Evolutionary conservation across 106 monocot genomes (phyloP), one percentile per base, ranked within the genome.

Genomic region (Allium cepa): DNA sequence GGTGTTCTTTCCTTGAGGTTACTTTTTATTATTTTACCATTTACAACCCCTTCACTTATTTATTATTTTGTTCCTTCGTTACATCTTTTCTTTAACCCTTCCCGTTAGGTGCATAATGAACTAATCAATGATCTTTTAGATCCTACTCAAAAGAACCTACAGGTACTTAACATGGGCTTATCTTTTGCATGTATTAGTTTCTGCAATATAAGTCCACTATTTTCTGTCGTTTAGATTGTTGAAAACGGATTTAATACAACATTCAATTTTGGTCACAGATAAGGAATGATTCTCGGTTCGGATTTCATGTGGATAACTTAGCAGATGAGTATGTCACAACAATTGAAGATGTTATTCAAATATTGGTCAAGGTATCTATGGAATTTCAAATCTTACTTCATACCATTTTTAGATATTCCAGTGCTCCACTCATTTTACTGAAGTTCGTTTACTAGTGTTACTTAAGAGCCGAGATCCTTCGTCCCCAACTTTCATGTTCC

Each of bases 1-100:
- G 92, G 49, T 97, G 97, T 64, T 97, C 97, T 3, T 92, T 97
- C 74, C 80, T 97, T 56, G 97, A 97, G 97, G 97, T 92, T 62
- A 51, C 14, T 16, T 13, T 66, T 13, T 51, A 4, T 26, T 22
- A 22, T 22, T 22, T 22, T 22, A 22, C 22, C 9, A 2, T 8
- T 51, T 15, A 8, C 26, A 61, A 16, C 1, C 11, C 17, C 8
- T 17, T 8, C 50, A 2, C 66, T 49, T 3, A 67, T 53, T 8
- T 8, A 45, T 2, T 51, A 12, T 0, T 53, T 8, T 8, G 16
- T 2, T 28, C 13, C 0, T 16, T 7, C 10, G 51, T 55, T 13
- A 49, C 56, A 59, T 17, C 47, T 49, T 36, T 79, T 1, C 26
- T 26, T 9, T 48, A 26, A 15, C 64, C 60, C 8, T 50, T 73